A percentile compares a stretch with the other conserved stretches of the same genome.
Conservation (phyloP, 257 asterid species). For the Rhazya stricta region DNA sequence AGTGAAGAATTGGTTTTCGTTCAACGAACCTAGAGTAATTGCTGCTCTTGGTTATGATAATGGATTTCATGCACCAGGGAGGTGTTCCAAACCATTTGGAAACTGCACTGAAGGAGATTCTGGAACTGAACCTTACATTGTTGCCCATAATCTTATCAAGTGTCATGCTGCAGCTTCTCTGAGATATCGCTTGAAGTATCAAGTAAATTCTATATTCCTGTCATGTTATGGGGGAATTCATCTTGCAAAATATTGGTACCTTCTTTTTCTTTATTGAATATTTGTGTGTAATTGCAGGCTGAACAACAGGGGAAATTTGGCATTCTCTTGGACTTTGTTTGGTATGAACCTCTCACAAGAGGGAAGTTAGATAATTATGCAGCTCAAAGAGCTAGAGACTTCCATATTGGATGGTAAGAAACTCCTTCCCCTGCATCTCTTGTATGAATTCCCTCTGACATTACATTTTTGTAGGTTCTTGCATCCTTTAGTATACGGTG, state of each 20-base stretch:
- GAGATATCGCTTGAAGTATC: slow-evolving; percentile 66
- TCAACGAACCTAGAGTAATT: slow-evolving; percentile 83
- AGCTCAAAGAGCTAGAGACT: slow-evolving; percentile 89
- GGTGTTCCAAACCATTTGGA: slow-evolving; percentile 81
- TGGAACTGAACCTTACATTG: slow-evolving; percentile 86
- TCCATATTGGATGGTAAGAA: slow-evolving; percentile 83
- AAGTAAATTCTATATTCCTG: slow-evolving; percentile 25
- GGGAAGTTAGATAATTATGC: slow-evolving; percentile 61
- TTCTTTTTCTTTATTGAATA: neutral
- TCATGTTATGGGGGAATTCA: too few species aligned
- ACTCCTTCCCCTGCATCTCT: too few species aligned
- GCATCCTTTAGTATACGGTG: slow-evolving; percentile 87
- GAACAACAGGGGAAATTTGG: slow-evolving; percentile 81
- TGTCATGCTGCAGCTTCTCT: slow-evolving; percentile 69
- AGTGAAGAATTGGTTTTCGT: slow-evolving; percentile 88
- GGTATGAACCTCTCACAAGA: slow-evolving; percentile 80
- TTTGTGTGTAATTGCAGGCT: slow-evolving; percentile 33
- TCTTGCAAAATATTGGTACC: neutral
- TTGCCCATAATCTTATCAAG: slow-evolving; percentile 71
- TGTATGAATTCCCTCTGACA: too few species aligned
- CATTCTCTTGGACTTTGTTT: slow-evolving; percentile 70
- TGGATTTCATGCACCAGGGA: slow-evolving; percentile 82
- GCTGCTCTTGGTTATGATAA: slow-evolving; percentile 87
- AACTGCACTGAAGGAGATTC: slow-evolving; percentile 79
- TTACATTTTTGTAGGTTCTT: slow-evolving; percentile 62